phyloP scores from a whole-genome alignment of 2,329 filamentous ascomycete genomes.

The Madurella mycetomatis region DNA sequence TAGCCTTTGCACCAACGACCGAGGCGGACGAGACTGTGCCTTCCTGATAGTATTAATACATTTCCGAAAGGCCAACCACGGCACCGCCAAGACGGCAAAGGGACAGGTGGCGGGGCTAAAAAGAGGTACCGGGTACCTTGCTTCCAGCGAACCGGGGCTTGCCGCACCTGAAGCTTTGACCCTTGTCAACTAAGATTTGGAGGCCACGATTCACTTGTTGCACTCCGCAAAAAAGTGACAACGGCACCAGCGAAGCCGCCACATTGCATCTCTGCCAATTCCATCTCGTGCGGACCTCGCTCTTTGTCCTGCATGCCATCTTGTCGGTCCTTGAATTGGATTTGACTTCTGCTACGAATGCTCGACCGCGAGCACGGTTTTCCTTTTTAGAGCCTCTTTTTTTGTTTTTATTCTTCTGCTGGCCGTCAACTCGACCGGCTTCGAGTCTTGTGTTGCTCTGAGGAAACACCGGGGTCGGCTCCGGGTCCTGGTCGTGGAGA shows the following conservation, averaged over 20 bases:
- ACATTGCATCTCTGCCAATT: slow-evolving; percentile 18
- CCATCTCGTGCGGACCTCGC: slow-evolving; percentile 1
- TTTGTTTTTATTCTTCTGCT: neutral
- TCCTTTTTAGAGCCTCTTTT: neutral
- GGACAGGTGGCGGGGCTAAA: slow-evolving; percentile 4
- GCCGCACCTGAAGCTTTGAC: slow-evolving; percentile 22
- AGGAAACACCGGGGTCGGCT: neutral
- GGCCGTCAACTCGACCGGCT: neutral
- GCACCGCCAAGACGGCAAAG: slow-evolving; percentile 2
- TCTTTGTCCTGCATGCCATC: slow-evolving; percentile 10
- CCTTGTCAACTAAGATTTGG: slow-evolving; percentile 29
- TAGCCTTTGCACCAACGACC: too few species aligned
- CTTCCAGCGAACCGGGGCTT: slow-evolving; percentile 8
- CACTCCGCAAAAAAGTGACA: slow-evolving; percentile 15
- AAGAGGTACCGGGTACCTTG: slow-evolving; percentile 2
- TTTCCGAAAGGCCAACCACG: neutral
- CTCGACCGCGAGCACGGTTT: neutral
- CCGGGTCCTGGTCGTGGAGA: slow-evolving; percentile 4
- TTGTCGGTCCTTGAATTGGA: neutral
- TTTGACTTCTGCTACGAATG: neutral
- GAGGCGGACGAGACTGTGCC: too few species aligned
- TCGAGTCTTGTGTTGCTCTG: neutral
- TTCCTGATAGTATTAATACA: too few species aligned
- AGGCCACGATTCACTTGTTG: slow-evolving; percentile 35
- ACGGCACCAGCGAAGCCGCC: slow-evolving; percentile 19